Base-by-base conservation (phyloP, 768 basidiomycete genomes). In the Boletus rubropictus region DNA sequence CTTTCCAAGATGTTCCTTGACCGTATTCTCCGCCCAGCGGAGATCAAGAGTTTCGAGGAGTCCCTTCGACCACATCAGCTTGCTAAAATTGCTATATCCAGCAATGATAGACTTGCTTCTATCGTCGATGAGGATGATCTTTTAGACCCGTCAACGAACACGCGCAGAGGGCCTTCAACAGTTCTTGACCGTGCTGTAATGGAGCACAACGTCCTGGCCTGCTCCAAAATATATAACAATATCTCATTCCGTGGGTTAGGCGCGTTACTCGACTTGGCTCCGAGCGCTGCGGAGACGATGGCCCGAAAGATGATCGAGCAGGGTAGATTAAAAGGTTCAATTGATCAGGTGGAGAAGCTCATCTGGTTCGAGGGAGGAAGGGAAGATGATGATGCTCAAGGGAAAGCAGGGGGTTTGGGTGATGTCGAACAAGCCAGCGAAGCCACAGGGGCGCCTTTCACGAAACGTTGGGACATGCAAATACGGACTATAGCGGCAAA, bases 271-370 rank as follows among this genome's bases (percentile, higher is more conserved):
- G 89, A 92, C 61, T 71, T 98, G 53, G 86, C 89, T 4, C 87
- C 95, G 12, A 86, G 86, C 22, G 92, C 91, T 14, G 95, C 95
- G 15, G 96, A 99, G 69, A 91, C 84, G 1, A 97, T 98, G 87
- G 94, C 95, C 9, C 79, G 95, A 43, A 89, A 88, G 63, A 99
- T 99, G 96, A 96, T 99, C 42, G 93, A 97, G 62, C 96, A 99
- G 68, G 88, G 91, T 8, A 85, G 96, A 46, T 70, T 98, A 51
- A 84, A 89, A 52, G 96, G 89, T 22, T 84, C 84, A 48, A 95
- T 99, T 48, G 96, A 99, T 63, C 96, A 99, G 63, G 92, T 97
- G 12, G 90, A 95, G 49, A 84, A 80, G 55, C 75, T 98, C 39
- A 95, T 99, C 52, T 89, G 86, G 77, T 99, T 99, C 51, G 93